Conservation (phyloP, 2,329 filamentous ascomycete species). For the Trichothecium sympodiale region DNA sequence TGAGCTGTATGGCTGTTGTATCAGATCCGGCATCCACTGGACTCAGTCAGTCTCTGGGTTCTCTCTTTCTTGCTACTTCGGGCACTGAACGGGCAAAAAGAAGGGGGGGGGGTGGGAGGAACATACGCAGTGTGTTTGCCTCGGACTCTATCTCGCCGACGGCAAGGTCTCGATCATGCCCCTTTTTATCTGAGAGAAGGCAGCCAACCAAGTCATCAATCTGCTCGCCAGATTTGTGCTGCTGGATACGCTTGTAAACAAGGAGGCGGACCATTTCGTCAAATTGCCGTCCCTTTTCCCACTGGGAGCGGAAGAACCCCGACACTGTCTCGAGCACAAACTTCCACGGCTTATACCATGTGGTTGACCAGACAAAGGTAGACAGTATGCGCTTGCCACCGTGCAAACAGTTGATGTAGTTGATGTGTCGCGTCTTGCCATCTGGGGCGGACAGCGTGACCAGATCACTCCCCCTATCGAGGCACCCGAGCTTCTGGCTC, state of each 20-base stretch:
- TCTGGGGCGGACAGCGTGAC: constrained; percentile 1
- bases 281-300: not conserved
- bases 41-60: no score
- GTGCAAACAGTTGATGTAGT: constrained; percentile 1
- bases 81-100: no score
- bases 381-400: not conserved
- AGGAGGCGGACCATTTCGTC: constrained; percentile 1
- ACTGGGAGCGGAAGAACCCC: not conserved
- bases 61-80: no score
- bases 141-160: no score
- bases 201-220: constrained; percentile 44
- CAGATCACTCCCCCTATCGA: constrained; percentile 1
- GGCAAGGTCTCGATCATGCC: no score
- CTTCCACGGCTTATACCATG: not conserved
- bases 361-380: not conserved
- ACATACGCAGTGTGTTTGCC: no score
- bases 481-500: not conserved
- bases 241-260: not conserved
- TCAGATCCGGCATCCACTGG: constrained; percentile 36
- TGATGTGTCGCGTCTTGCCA: constrained; percentile 1
- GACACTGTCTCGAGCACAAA: not conserved
- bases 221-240: constrained; percentile 30
- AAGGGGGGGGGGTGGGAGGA: no score
- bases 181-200: constrained; percentile 35
- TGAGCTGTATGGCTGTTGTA: constrained; percentile 37